Percentiles rank a stretch among this genome's conserved stretches.
phyloP scores from a whole-genome alignment of 2,329 filamentous ascomycete genomes.

The Aspergillaceae sp. region DNA sequence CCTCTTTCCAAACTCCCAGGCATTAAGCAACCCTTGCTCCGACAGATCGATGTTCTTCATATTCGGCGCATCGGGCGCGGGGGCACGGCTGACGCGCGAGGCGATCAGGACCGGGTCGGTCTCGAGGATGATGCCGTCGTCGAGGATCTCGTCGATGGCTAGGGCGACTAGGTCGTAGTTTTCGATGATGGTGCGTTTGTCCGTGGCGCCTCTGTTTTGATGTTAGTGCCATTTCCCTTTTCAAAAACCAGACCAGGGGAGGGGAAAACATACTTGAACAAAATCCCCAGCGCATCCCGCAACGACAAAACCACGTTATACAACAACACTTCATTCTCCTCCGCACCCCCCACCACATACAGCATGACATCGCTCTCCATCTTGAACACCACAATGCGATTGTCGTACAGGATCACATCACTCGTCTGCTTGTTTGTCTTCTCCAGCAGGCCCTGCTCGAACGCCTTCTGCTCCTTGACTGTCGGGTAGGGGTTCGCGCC shows the following conservation, averaged over 20 bases:
- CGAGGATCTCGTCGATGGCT: constrained; percentile 88
- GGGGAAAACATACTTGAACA: constrained; percentile 65
- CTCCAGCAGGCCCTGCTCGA: constrained; percentile 90
- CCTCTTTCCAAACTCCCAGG: constrained; percentile 86
- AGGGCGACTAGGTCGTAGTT: constrained; percentile 96
- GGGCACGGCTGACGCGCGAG: constrained; percentile 83
- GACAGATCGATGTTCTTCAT: constrained; percentile 91
- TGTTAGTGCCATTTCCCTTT: too few species aligned
- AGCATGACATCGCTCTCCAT: constrained; percentile 95
- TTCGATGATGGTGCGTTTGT: constrained; percentile 95
- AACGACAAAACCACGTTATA: constrained; percentile 92
- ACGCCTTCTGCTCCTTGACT: constrained; percentile 87
- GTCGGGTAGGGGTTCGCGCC: constrained; percentile 74
- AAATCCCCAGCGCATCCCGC: constrained; percentile 77
- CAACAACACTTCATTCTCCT: constrained; percentile 94
- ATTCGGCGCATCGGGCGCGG: constrained; percentile 75
- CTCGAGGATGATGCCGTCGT: constrained; percentile 94
- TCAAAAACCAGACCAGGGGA: background rate
- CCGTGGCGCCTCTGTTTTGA: constrained; percentile 68
- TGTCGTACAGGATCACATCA: constrained; percentile 96
- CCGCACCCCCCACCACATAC: constrained; percentile 81
- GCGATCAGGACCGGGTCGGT: constrained; percentile 93
- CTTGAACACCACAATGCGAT: constrained; percentile 94
- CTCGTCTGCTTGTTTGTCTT: constrained; percentile 94
- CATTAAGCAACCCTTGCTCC: constrained; percentile 88